Conservation (phyloP, 257 asterid genomes). For the Thymus mandschuricus region DNA sequence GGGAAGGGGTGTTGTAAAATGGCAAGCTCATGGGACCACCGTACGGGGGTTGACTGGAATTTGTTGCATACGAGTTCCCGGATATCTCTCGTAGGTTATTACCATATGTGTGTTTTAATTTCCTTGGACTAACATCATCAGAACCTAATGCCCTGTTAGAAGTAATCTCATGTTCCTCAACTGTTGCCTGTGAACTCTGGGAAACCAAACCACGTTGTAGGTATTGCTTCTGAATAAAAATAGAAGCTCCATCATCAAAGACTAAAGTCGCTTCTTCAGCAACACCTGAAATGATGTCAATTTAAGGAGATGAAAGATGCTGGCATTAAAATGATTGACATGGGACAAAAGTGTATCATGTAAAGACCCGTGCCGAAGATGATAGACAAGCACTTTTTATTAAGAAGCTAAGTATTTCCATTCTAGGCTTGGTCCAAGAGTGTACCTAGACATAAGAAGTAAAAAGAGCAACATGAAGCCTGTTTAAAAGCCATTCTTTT, state of each 20-base stretch:
- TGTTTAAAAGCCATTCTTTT: slow-evolving; percentile 23
- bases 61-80: slow-evolving; percentile 61
- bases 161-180: slow-evolving; percentile 55
- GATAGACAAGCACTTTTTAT: slow-evolving; percentile 3
- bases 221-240: slow-evolving; percentile 73
- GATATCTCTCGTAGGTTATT: slow-evolving; percentile 69
- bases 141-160: slow-evolving; percentile 48
- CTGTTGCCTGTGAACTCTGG: slow-evolving; percentile 51
- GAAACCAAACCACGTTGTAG: slow-evolving; percentile 51
- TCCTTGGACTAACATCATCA: slow-evolving; percentile 81
- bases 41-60: slow-evolving; percentile 57
- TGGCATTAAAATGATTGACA: slow-evolving; percentile 21
- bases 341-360: neutral
- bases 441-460: neutral
- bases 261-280: slow-evolving; percentile 90
- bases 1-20: slow-evolving; percentile 90
- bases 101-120: slow-evolving; percentile 53
- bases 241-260: slow-evolving; percentile 81
- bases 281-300: slow-evolving; percentile 61
- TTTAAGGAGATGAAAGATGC: slow-evolving; percentile 24
- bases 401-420: neutral
- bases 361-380: slow-evolving; percentile 6
- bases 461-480: neutral
- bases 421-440: slow-evolving; percentile 4
- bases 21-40: slow-evolving; percentile 59